Conservation (phyloP, 2,329 filamentous ascomycete species). For the Epichloe bromicola region DNA sequence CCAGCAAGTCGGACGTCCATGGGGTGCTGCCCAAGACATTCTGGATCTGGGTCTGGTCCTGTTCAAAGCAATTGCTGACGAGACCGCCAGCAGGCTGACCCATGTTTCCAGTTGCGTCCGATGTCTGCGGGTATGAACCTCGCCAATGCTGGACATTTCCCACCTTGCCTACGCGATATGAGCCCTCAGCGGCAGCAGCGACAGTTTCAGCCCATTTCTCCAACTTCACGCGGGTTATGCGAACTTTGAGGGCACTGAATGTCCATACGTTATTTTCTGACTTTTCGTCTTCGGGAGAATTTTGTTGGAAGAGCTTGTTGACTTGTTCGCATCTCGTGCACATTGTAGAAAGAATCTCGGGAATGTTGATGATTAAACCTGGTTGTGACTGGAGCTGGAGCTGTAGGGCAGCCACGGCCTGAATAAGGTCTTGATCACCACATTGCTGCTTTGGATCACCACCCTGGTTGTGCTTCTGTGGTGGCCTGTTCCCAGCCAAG, state of each 20-base stretch:
- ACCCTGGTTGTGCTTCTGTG: neutral
- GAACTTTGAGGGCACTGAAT: constrained; percentile 32
- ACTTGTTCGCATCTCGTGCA: constrained; percentile 30
- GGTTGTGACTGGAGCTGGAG: constrained; percentile 30
- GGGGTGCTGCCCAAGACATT: constrained; percentile 15
- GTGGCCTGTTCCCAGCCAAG: neutral
- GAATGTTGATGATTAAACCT: constrained; percentile 31
- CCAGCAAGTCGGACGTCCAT: constrained; percentile 20
- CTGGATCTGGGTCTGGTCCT: constrained; percentile 13
- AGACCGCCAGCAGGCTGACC: neutral
- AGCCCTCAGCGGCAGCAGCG: constrained; percentile 19
- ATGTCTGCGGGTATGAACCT: constrained; percentile 8
- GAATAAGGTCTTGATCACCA: constrained; percentile 24
- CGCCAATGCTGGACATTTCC: constrained; percentile 6
- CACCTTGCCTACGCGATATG: constrained; percentile 8
- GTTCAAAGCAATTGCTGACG: constrained; percentile 9
- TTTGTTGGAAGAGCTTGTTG: constrained; percentile 22
- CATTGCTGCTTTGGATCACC: constrained; percentile 8
- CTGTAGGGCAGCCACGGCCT: constrained; percentile 27
- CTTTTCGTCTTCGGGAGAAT: constrained; percentile 17
- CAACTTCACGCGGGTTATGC: constrained; percentile 31
- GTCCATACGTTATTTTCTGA: constrained; percentile 35
- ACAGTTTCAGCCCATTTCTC: constrained; percentile 35
- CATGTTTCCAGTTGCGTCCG: neutral
- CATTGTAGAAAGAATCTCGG: constrained; percentile 27